Base-by-base conservation (phyloP, 768 basidiomycete genomes). In the Mycena haematopus region DNA sequence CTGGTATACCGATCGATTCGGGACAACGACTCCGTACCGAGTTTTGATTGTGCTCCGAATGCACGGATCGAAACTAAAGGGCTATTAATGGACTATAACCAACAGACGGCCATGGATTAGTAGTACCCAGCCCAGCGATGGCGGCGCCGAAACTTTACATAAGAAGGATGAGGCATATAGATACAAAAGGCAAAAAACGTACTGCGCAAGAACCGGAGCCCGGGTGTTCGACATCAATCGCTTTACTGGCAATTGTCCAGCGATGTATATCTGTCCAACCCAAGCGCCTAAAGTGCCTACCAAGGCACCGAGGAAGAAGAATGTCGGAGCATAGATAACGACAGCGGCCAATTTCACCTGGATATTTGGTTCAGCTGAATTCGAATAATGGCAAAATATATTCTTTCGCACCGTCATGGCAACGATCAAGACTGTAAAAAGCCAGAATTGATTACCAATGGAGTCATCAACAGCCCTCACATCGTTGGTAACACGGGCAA, bases 401-500 rank as follows among this genome's bases (percentile, higher is more conserved):
- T 36, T 36, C 36, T 36, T 45, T 40, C 38, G 36, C 14, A 63
- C 60, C 50, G 78, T 50, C 85, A 72, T 56, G 74, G 77, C 71
- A 56, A 52, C 71, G 67, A 31, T 78, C 76, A 66, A 79, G 76
- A 17, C 8, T 8, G 45, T 14, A 4, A 65, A 56, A 40, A 46
- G 44, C 62, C 62, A 67, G 3, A 60, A 22, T 45, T 52, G 78
- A 74, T 3, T 78, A 75, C 79, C 79, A 52, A 81, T 76, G 38
- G 56, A 25, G n/a, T 63, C 61, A 50, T 52, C 53, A 38, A 73
- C 65, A 47, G 69, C 62, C 35, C 81, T 72, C 14, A 84, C 79
- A 66, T 84, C 84, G 52, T 82, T 78, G 0, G 83, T 84, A 58
- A 80, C 80, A 21, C 83, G 76, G 15, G 81, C 74, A 40, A 83